phyloP scores from a whole-genome alignment of 106 monocot genomes.

The Acorus gramineus region DNA sequence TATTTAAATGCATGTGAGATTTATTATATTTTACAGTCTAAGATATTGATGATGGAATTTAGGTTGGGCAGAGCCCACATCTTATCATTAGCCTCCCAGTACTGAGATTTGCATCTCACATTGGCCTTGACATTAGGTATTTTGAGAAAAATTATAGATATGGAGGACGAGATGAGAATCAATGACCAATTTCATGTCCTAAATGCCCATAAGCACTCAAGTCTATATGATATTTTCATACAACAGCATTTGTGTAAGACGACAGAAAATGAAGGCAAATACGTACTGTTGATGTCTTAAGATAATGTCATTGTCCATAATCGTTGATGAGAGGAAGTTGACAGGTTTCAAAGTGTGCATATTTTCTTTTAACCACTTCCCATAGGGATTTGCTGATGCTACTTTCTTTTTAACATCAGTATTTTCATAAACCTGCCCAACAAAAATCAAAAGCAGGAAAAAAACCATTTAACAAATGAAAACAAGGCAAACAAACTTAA shows the following conservation, averaged over 20 bases:
- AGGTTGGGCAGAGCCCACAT: too few relatives aligned
- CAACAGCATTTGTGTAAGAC: background rate
- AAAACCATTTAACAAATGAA: background rate
- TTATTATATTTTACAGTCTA: too few relatives aligned
- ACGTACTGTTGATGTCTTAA: conserved; percentile 89
- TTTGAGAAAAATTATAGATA: too few relatives aligned
- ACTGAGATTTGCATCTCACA: too few relatives aligned
- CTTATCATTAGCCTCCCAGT: too few relatives aligned
- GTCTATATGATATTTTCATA: background rate
- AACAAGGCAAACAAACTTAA: background rate
- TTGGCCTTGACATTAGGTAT: too few relatives aligned
- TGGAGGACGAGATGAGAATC: too few relatives aligned
- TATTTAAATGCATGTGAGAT: too few relatives aligned
- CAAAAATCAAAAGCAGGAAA: conserved; percentile 10
- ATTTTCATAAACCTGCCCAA: conserved; percentile 78
- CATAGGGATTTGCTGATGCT: conserved; percentile 71
- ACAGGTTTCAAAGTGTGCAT: conserved; percentile 74
- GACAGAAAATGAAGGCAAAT: background rate
- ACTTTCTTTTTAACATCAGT: conserved; percentile 88
- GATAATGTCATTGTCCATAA: conserved; percentile 68
- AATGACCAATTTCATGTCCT: too few relatives aligned
- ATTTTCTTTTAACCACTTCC: conserved; percentile 74
- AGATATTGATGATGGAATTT: too few relatives aligned
- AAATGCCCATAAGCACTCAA: too few relatives aligned
- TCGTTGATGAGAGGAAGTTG: conserved; percentile 63